These are phyloP conservation scores for Lachnellula willkommii DNA, from an alignment of 2,329 filamentous ascomycete genomes.

Conservation along the genomic window DNA sequence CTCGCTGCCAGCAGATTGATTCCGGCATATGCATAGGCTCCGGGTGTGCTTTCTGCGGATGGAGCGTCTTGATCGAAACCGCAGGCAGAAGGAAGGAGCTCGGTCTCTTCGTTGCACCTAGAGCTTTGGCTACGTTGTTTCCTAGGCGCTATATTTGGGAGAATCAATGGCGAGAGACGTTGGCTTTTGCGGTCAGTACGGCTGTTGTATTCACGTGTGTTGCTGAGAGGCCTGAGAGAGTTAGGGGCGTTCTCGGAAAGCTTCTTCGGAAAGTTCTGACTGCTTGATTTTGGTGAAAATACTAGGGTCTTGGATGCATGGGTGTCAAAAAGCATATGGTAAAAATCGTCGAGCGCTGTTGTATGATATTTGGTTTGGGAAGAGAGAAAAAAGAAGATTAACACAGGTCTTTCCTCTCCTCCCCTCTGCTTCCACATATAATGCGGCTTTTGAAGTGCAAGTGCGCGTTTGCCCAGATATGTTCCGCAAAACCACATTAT, in stretches of 20 bases:
- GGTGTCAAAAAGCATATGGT: background rate
- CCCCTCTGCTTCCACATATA: background rate
- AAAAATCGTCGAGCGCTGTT: background rate
- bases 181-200: slow-evolving; percentile 61
- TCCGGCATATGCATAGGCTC: slow-evolving; percentile 62
- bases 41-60: slow-evolving; percentile 72
- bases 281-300: background rate
- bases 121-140: slow-evolving; percentile 68
- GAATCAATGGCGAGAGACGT: slow-evolving; percentile 62
- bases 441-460: no score
- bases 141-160: slow-evolving; percentile 61
- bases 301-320: background rate
- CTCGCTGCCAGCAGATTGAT: slow-evolving; percentile 49
- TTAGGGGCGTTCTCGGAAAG: slow-evolving; percentile 63
- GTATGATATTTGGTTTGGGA: background rate
- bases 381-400: background rate
- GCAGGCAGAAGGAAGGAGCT: slow-evolving; percentile 64
- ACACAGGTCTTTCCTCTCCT: background rate
- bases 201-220: slow-evolving; percentile 66
- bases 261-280: slow-evolving; percentile 39
- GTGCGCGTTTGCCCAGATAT: no score
- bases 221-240: slow-evolving; percentile 54
- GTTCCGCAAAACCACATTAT: no score
- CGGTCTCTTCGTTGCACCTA: slow-evolving; percentile 72
- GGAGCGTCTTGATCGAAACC: slow-evolving; percentile 72